A percentile compares a stretch with the other conserved stretches of the same genome.
Conservation (phyloP, 495 filamentous ascomycete species). For the Aspergillus sparsus region DNA sequence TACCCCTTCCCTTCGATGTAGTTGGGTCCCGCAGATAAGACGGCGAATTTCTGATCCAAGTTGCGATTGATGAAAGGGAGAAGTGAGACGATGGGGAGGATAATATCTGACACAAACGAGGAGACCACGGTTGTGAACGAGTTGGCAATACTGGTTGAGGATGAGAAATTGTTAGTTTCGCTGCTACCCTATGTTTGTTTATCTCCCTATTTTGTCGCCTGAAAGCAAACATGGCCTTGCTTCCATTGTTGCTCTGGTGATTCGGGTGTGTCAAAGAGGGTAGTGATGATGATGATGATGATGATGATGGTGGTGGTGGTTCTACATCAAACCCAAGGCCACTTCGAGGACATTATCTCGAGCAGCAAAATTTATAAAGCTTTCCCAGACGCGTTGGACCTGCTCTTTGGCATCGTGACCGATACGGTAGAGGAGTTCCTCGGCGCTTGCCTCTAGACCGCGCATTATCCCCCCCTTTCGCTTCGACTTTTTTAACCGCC, state of each 20-base stretch:
- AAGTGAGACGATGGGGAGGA: constrained; percentile 68
- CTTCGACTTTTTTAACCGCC: not conserved
- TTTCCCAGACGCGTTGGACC: constrained; percentile 51
- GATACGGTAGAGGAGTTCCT: constrained; percentile 23
- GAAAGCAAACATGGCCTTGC: not conserved
- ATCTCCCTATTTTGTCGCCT: not conserved
- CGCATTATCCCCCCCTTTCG: constrained; percentile 27
- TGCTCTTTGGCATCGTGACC: constrained; percentile 37
- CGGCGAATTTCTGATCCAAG: constrained; percentile 74
- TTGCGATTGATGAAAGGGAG: constrained; percentile 70
- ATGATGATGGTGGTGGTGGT: not conserved
- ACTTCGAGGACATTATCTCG: constrained; percentile 76
- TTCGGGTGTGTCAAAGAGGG: not conserved
- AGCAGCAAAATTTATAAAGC: constrained; percentile 71
- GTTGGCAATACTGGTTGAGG: constrained; percentile 58
- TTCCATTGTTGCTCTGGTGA: no score
- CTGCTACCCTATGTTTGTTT: not conserved
- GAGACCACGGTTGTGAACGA: constrained; percentile 73
- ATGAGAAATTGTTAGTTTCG: not conserved
- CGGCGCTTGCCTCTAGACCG: constrained; percentile 35
- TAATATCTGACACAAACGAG: constrained; percentile 69
- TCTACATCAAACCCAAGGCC: constrained; percentile 72
- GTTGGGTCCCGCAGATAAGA: constrained; percentile 58
- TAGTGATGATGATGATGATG: not conserved
- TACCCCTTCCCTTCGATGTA: constrained; percentile 53